Evolutionary conservation across 805 yeast genomes (phyloP), one percentile per base, ranked within the genome.

Genomic region (Brettanomyces naardenensis): DNA sequence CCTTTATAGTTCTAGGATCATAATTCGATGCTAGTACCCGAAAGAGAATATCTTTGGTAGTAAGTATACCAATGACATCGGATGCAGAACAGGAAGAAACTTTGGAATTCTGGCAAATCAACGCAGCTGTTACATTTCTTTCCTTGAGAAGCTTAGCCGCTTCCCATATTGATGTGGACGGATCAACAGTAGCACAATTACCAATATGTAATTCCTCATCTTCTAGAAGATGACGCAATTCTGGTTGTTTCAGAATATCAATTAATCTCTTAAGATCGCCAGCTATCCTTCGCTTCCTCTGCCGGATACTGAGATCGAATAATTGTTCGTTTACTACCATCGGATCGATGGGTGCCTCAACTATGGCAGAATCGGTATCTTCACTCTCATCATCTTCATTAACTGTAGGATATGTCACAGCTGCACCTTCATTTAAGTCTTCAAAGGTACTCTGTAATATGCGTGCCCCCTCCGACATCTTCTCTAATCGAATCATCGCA

Each of bases 1-100:
- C 63, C 5, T 62, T 62, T 9, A 67, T 61, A 3, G 52, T 48
- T 11, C 39, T 42, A 0, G 70, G 62, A 45, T 68, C 63, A 26
- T 60, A 49, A 4, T 52, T 53, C 32, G 52, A 49, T 1, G 69
- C 63, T 17, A 68, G 41, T 0, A 66, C 72, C 31, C 71, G 48
- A 33, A 59, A 65, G 17, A 64, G 66, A 15, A 68, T 56, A 48
- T 68, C 74, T 44, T 68, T 68, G 32, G 66, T 65, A 1, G 73
- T 68, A 37, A 68, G 54, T 36, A 68, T 68, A 1, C 73, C 74
- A 42, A 68, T 65, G 1, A 66, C 59, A 35, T 58, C 56, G 21
- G 28, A 22, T 10, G 36, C 29, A n/a, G 31, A n/a, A 13, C 13
- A 9, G 13, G n/a, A 14, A 13, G 19, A 18, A 10, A 33, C 6